Base-by-base conservation (phyloP, 371 early-diverging fungal genomes). In the Mortierella sp. region DNA sequence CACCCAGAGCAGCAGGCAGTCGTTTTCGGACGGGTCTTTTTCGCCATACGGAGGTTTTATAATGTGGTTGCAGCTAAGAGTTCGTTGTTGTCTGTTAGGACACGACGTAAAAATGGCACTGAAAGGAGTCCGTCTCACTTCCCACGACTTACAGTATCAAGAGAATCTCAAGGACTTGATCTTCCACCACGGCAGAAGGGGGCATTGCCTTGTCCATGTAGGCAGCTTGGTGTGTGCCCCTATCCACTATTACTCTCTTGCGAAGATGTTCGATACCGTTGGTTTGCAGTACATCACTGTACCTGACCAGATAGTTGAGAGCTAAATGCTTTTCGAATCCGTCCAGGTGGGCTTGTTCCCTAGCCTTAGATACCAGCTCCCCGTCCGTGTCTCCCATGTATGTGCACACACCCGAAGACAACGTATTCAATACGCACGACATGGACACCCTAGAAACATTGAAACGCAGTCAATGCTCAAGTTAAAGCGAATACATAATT, bases 351-450 rank as follows among this genome's bases (percentile, higher is more conserved):
- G 26, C 27, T 27, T 5, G 27, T 4, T 21, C 24, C 26, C 27
- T 49, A 10, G 50, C 50, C 7, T 18, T 26, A 19, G 8, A 21
- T 3, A 49, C 27, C 26, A 27, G 23, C 26, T 27, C 50, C 18
- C 7, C 50, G 27, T 49, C 50, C 7, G 50, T 10, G 4, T 49
- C 10, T 24, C 18, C 5, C 7, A 49, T 26, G 27, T 49, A 27
- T 18, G 21, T 6, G 50, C 50, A 49, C 7, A 18, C 24, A 7
- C 50, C 27, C 7, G 21, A 21, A 7, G 50, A 49, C 26, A 49
- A 26, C 12, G 50, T 49, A 49, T 49, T 49, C 10, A 49, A 26
- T 24, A 49, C 23, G 50, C 50, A 49, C 6, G 50, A 49, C 50
- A 24, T 27, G 21, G 27, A 10, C 13, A 27, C 50, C 18, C 18